phyloP scores from a whole-genome alignment of 2,329 filamentous ascomycete genomes.

The Pochonia chlamydosporia region DNA sequence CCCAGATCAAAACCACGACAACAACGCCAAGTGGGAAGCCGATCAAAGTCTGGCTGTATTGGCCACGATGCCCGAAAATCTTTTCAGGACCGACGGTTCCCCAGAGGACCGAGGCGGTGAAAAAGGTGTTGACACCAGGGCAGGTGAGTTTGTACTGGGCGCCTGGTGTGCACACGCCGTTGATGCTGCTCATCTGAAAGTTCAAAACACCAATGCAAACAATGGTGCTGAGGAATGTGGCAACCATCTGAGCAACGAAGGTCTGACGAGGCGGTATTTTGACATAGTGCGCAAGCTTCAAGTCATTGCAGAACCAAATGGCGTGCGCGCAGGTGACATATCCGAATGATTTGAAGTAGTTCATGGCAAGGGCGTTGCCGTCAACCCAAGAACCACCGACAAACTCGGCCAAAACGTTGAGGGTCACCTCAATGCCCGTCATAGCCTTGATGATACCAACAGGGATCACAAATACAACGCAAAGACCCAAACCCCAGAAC shows the following conservation, averaged over 20 bases:
- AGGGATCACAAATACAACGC: slow-evolving; percentile 44
- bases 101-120: slow-evolving; percentile 51
- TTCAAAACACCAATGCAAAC: slow-evolving; percentile 44
- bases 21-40: slow-evolving; percentile 45
- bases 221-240: slow-evolving; percentile 48
- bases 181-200: slow-evolving; percentile 44
- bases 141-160: slow-evolving; percentile 46
- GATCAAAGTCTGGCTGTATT: slow-evolving; percentile 41
- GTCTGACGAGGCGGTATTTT: slow-evolving; percentile 57
- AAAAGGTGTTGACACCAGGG: slow-evolving; percentile 49
- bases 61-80: slow-evolving; percentile 42
- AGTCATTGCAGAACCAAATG: slow-evolving; percentile 43
- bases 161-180: slow-evolving; percentile 40
- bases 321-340: slow-evolving; percentile 45
- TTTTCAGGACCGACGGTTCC: slow-evolving; percentile 46
- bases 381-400: slow-evolving; percentile 45
- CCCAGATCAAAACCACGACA: slow-evolving; percentile 37
- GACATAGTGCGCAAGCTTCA: slow-evolving; percentile 49
- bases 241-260: slow-evolving; percentile 53
- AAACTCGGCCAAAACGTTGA: slow-evolving; percentile 49
- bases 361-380: slow-evolving; percentile 47
- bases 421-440: slow-evolving; percentile 45
- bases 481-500: slow-evolving; percentile 44
- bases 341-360: slow-evolving; percentile 49
- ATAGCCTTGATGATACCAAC: slow-evolving; percentile 48